Evolutionary conservation across 305 asterid genomes (phyloP).

Genomic region (Rubia peregrina): DNA sequence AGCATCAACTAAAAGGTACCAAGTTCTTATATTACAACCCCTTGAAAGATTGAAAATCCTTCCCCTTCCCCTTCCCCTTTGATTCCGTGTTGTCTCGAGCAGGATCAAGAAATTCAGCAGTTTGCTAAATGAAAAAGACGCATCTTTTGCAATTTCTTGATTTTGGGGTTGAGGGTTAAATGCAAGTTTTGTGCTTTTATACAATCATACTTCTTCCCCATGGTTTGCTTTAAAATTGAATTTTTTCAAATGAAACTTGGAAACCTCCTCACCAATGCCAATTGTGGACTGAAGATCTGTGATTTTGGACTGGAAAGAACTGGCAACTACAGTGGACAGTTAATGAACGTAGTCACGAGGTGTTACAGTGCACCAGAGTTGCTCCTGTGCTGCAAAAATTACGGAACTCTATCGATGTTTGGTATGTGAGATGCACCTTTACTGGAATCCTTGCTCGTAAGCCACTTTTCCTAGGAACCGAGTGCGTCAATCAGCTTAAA

Average conservation of each 20-base stretch:
- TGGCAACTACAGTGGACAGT: slow-evolving; percentile 66
- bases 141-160: too few species aligned
- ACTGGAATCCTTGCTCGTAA: slow-evolving; percentile 80
- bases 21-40: neutral
- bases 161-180: too few species aligned
- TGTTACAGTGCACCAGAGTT: slow-evolving; percentile 95
- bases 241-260: slow-evolving; percentile 95
- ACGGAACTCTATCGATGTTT: slow-evolving; percentile 81
- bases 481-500: slow-evolving; percentile 39
- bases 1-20: neutral
- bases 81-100: too few species aligned
- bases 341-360: slow-evolving; percentile 85
- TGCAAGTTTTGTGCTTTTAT: too few species aligned
- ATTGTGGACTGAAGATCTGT: slow-evolving; percentile 83
- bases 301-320: slow-evolving; percentile 96
- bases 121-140: too few species aligned
- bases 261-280: slow-evolving; percentile 77
- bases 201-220: too few species aligned
- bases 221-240: too few species aligned
- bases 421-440: slow-evolving; percentile 94
- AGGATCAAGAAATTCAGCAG: too few species aligned
- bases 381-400: slow-evolving; percentile 85
- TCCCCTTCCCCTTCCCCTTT: too few species aligned
- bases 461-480: slow-evolving; percentile 40
- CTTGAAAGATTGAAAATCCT: neutral